phyloP scores from a whole-genome alignment of 495 filamentous ascomycete genomes.

The Friedmanniomyces simplex region DNA sequence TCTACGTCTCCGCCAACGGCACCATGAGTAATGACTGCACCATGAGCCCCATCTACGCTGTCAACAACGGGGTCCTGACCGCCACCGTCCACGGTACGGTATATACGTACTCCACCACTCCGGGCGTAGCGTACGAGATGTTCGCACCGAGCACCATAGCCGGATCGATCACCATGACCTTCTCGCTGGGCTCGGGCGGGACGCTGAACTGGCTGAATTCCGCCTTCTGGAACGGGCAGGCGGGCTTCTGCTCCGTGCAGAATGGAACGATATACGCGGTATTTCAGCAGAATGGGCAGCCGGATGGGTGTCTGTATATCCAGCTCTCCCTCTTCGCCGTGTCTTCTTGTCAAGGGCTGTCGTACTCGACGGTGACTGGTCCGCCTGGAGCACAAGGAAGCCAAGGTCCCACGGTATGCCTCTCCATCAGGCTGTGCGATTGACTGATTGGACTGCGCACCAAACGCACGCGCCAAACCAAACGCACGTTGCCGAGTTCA shows the following conservation, averaged over 20 bases:
- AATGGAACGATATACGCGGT: slow-evolving; percentile 15
- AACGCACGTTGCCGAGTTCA: too few species aligned
- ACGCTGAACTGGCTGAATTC: slow-evolving; percentile 8
- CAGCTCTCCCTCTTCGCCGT: slow-evolving; percentile 9
- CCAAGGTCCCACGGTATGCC: too few species aligned
- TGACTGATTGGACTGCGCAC: not conserved
- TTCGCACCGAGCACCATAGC: slow-evolving; percentile 11
- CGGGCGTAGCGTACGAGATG: slow-evolving; percentile 1
- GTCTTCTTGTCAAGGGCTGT: slow-evolving; percentile 5
- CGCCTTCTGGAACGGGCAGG: slow-evolving; percentile 14
- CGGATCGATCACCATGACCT: slow-evolving; percentile 9
- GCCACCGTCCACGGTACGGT: slow-evolving; percentile 1
- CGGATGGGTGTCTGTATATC: slow-evolving; percentile 7
- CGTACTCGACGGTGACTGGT: slow-evolving; percentile 5
- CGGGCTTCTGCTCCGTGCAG: slow-evolving; percentile 5
- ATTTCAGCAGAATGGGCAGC: slow-evolving; percentile 11
- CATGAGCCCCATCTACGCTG: slow-evolving; percentile 4
- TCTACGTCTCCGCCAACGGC: slow-evolving; percentile 7
- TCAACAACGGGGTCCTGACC: slow-evolving; percentile 9
- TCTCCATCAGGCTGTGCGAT: not conserved
- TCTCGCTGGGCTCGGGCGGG: slow-evolving; percentile 2
- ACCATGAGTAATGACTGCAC: slow-evolving; percentile 15
- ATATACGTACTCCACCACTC: slow-evolving; percentile 13
- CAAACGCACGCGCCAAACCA: not conserved
- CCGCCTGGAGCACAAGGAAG: slow-evolving; percentile 5